Conservation (phyloP, 2,329 filamentous ascomycete genomes). For the Aspergillus caelatus region DNA sequence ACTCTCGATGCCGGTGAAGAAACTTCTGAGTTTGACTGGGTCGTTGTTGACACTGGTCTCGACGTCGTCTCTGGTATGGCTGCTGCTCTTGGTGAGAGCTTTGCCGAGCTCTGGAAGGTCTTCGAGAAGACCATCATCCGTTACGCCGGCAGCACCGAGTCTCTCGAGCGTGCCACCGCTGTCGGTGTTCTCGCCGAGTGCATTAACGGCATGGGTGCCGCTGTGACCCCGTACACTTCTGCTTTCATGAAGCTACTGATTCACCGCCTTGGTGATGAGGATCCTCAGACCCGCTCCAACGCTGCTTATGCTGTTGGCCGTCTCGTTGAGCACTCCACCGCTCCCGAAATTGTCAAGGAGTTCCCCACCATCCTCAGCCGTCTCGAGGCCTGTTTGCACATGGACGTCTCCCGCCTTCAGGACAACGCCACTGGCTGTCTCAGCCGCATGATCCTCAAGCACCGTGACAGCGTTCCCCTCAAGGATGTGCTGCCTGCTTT, state of each 20-base stretch:
- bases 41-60: constrained; percentile 90
- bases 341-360: constrained; percentile 72
- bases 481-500: constrained; percentile 79
- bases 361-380: constrained; percentile 80
- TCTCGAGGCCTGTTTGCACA: constrained; percentile 80
- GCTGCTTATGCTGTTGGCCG: constrained; percentile 89
- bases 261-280: constrained; percentile 85
- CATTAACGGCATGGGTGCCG: constrained; percentile 77
- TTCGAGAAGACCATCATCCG: constrained; percentile 91
- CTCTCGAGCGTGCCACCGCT: constrained; percentile 83
- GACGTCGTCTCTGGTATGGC: constrained; percentile 87
- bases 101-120: constrained; percentile 89
- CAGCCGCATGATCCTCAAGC: constrained; percentile 85
- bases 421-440: constrained; percentile 95
- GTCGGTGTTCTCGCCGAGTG: constrained; percentile 92
- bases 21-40: constrained; percentile 95
- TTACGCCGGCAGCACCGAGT: constrained; percentile 82
- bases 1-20: constrained; percentile 72
- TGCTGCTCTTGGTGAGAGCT: constrained; percentile 76
- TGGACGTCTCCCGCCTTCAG: constrained; percentile 76
- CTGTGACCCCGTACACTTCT: constrained; percentile 79
- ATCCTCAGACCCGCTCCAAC: constrained; percentile 91
- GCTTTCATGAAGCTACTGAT: constrained; percentile 77
- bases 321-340: constrained; percentile 77
- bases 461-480: constrained; percentile 81